Evolutionary conservation across 306 rosid genomes (phyloP), one percentile per base, ranked within the genome.

Genomic region (Vigna nakashimae): DNA sequence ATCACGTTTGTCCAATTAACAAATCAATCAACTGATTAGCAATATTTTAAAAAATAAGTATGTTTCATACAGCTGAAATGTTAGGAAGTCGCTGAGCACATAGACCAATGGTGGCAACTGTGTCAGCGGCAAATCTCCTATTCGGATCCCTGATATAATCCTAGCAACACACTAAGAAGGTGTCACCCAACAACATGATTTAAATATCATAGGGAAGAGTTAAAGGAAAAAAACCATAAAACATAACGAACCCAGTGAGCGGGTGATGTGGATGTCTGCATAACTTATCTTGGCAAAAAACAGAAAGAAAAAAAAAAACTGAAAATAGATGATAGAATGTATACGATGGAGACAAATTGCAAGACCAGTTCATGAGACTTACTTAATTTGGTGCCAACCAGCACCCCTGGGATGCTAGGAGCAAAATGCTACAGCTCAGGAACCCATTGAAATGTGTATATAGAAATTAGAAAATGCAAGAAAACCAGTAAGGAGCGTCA

Each of bases 51-150:
- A 32, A 36, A 57, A 32, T 15, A 51, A 62, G 16, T 42, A 26
- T 76, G 7, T 17, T 15, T 50, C 96, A 96, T 43, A 84, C 59
- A 49, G 80, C 78, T 52, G 98, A 93, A 89, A 85, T 87, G 81
- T 86, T 83, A 74, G 98, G 98, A 79, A 91, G 93, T 82, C 85
- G 82, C 78, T 85, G 88, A 43, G 94, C 93, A 86, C 98, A 90
- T 79, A 92, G 78, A 65, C 98, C 99, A 88, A 91, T 88, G 75
- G 91, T 89, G 87, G 99, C 91, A 87, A 92, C 84, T 71, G 99
- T 88, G 55, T 91, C 96, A 40, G 98, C 96, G 81, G 97, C 98
- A 92, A 96, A 92, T 85, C 93, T 88, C 87, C 99, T 83, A 80
- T 92, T 88, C 17, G 98, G 94, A 84, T 90, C 95, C 80, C 86